A percentile compares a stretch with the other conserved stretches of the same genome.
Evolutionary conservation across 345 rosid species (phyloP).

Genomic region (Salix exigua): DNA sequence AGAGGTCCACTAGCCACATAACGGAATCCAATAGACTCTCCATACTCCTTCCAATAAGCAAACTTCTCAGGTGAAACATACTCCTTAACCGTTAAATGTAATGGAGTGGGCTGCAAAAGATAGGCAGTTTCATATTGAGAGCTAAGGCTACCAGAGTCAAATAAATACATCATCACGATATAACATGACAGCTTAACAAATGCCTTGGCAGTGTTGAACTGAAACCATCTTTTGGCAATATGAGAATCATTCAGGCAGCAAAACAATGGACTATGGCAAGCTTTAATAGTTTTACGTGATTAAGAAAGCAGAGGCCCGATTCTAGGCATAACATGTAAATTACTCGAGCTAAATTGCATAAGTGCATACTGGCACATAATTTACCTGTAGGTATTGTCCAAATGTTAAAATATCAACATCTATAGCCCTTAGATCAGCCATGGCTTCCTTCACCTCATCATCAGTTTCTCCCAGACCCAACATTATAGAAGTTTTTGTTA

Average conservation of each 20-base stretch:
- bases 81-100: conserved; percentile 93
- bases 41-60: conserved; percentile 88
- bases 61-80: conserved; percentile 92
- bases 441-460: conserved; percentile 73
- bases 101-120: conserved; percentile 81
- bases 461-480: conserved; percentile 97
- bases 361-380: neutral
- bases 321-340: neutral
- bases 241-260: neutral
- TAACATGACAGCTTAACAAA: neutral
- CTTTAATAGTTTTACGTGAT: neutral
- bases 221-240: conserved; percentile 1
- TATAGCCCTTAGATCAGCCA: conserved; percentile 88
- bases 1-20: conserved; percentile 96
- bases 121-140: neutral
- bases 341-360: neutral
- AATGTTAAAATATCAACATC: conserved; percentile 89
- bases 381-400: conserved; percentile 97
- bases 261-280: neutral
- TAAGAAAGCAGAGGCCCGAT: neutral
- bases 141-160: neutral
- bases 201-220: neutral
- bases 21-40: conserved; percentile 92
- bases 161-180: neutral
- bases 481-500: conserved; percentile 96